Conservation (phyloP, 345 rosid genomes). For the Stellera chamaejasme region DNA sequence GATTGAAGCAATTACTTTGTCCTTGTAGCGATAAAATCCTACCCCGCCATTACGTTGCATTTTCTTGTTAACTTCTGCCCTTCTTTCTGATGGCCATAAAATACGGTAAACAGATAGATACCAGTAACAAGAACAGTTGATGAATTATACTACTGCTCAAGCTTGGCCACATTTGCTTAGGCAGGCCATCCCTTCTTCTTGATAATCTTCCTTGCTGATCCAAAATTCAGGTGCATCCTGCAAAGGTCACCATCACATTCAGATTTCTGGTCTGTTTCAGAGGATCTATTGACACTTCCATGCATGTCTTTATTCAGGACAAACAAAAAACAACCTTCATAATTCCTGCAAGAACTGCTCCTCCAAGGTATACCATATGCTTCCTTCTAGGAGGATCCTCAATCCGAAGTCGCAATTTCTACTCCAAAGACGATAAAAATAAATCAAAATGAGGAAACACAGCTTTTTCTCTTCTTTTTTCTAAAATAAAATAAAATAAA, state of each 20-base stretch:
- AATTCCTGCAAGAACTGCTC: conserved; percentile 97
- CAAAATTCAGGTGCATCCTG: conserved; percentile 98
- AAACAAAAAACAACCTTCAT: conserved; percentile 60
- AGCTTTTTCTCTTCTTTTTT: too few relatives aligned
- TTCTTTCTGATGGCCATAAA: too few relatives aligned
- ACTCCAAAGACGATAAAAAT: conserved; percentile 15
- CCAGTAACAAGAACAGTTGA: too few relatives aligned
- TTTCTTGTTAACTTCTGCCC: too few relatives aligned
- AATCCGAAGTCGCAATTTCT: conserved; percentile 78
- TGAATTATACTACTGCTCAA: conserved; percentile 3
- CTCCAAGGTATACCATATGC: conserved; percentile 99
- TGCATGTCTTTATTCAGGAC: not conserved
- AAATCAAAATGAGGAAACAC: conserved; percentile 4
- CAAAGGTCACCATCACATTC: conserved; percentile 10
- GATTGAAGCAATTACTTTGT: too few relatives aligned
- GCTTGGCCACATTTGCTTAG: conserved; percentile 68
- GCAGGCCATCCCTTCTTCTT: conserved; percentile 82
- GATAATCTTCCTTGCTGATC: conserved; percentile 87
- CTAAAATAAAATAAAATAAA: not conserved
- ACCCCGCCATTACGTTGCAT: too few relatives aligned
- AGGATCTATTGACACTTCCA: not conserved
- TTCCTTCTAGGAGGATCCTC: conserved; percentile 99
- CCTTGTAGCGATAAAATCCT: too few relatives aligned
- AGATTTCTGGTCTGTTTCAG: not conserved
- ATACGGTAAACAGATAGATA: too few relatives aligned